Evolutionary conservation across 164 flowering plant species (phyloP), one percentile per base, ranked within the genome.

Genomic region (Brasenia schreberi): DNA sequence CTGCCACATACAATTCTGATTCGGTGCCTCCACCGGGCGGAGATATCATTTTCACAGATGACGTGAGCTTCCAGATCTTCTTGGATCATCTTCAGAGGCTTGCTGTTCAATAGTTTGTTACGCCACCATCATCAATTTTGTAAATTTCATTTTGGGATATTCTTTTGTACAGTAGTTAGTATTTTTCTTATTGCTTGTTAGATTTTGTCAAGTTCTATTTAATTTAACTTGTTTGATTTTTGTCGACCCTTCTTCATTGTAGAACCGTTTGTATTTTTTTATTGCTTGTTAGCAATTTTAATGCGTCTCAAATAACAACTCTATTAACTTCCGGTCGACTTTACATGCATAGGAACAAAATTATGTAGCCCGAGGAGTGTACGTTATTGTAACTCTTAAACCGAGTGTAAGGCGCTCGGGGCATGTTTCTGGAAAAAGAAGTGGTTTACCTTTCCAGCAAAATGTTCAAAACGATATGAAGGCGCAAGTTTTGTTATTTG

Each of bases 41-140:
- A 18, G 96, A 91, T 74, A 61, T 89, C 66, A 77, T 94, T 23
- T 94, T 91, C 69, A 94, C 99, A 0, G 97, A 94, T 77, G 98
- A 94, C 73, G 96, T 85, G 18, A 89, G 90, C 79, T 87, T 94
- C 75, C 93, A 88, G 74, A 89, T 89, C 66, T 91, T 94, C 84
- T 73, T 88, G 78, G 96, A 90, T 75, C 98, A 94, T 77, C 91
- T 94, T 16, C 97, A 89, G 79, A 83, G 96, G 82, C 81, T 93
- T 77, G 91, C 84, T 5, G 96, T 94, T 80, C 96, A 90, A 77
- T 84, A 77, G 73, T 73, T 68, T 64, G 33, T 61, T 18, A 43
- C 42, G 6, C 42, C 4, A 33, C 65, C 49, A 27, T 53, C 62
- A n/a, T 74, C 74, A 78, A 60, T 80, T 80, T 80, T 79, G 81